Base-by-base conservation (phyloP, 805 yeast genomes). In the Candida nemodendra region DNA sequence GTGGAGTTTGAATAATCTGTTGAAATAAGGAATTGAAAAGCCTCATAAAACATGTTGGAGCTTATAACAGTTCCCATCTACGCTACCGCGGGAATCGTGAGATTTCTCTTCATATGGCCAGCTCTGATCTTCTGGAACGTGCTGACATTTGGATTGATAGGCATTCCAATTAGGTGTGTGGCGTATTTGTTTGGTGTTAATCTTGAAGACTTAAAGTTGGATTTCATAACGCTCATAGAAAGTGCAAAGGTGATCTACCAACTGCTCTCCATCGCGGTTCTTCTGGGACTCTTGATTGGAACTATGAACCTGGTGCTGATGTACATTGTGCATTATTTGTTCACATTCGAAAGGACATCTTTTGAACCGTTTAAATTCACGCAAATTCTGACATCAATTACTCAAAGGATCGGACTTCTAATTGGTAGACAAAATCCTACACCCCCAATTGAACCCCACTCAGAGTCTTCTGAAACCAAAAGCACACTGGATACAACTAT, bases 201-300 rank as follows among this genome's bases (percentile, higher is more conserved):
- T 13, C 4, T 46, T 2, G 21, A 18, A 9, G 35, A 32, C 19
- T 16, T 48, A 8, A 9, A 15, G 11, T 8, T 27, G 9, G 41
- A 36, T 9, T 15, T 43, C 8, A 21, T 19, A 6, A 36, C 25
- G 16, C n/a, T 44, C 12, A 3, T 50, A 3, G 56, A 51, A 28
- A 34, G 45, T 11, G 14, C 33, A 7, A 42, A 48, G 21, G 40
- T 57, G 8, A 15, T 41, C 13, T 58, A 58, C 36, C 62, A 58
- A 34, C 48, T 49, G 28, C 15, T 42, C 9, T 42, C 45, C 5
- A 39, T 50, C 16, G 54, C 63, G 2, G 18, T 49, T 6, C 13
- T 56, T 3, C 28, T 51, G 23, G 63, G 63, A 0, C 15, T 51
- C 16, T 11, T 38, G 5, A 32, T 45, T 22, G 63, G 62, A 2